phyloP scores from a whole-genome alignment of 306 rosid genomes.

The Quercus dentata region DNA sequence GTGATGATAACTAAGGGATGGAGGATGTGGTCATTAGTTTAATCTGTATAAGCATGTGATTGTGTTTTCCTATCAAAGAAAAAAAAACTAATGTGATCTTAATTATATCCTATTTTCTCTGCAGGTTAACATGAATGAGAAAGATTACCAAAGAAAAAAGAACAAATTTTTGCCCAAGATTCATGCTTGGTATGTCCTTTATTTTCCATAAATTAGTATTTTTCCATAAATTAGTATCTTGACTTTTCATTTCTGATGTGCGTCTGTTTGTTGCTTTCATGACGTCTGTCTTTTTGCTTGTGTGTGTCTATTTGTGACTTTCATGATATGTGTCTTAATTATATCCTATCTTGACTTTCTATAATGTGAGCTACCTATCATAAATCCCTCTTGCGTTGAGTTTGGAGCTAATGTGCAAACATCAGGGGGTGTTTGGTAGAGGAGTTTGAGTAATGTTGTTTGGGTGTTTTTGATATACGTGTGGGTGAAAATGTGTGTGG shows the following conservation, averaged over 20 bases:
- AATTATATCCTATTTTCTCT: slow-evolving; percentile 23
- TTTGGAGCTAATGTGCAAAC: not conserved
- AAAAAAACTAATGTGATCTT: not conserved
- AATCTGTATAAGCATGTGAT: not conserved
- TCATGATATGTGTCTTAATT: no score
- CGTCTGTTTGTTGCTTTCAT: not conserved
- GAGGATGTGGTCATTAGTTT: not conserved
- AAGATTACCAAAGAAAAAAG: slow-evolving; percentile 94
- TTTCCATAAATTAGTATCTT: not conserved
- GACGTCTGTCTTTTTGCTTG: not conserved
- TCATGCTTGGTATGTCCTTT: slow-evolving; percentile 77
- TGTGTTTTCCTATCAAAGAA: not conserved
- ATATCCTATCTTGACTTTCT: no score
- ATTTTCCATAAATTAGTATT: not conserved
- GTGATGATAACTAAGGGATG: not conserved
- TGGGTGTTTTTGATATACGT: no score
- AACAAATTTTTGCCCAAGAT: slow-evolving; percentile 96
- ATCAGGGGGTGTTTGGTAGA: no score
- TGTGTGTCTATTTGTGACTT: no score
- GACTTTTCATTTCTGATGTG: not conserved
- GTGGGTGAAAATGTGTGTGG: no score
- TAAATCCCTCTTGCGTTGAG: not conserved
- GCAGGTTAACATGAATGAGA: slow-evolving; percentile 99
- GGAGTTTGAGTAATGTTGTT: no score
- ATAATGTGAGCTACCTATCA: not conserved